Base-by-base conservation (phyloP, 345 rosid species). In the Aquilaria sinensis region DNA sequence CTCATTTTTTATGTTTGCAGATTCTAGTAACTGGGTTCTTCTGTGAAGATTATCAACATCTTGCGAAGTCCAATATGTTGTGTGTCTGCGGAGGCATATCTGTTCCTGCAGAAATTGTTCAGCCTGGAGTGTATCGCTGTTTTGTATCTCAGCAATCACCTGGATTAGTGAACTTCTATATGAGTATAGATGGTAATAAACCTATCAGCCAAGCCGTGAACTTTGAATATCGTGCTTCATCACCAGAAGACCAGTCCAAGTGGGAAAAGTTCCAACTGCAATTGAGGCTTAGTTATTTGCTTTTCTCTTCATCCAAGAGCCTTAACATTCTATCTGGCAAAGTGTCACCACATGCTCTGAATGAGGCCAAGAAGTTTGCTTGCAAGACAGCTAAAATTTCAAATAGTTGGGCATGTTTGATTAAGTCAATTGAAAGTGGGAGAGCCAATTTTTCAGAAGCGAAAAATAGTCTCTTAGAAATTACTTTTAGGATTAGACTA, bases 81-180 rank as follows among this genome's bases (percentile, higher is more conserved):
- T 94, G 92, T 77, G 57, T 90, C 37, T 86, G 95, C 32, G 99
- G 97, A 29, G 96, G 85, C 58, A 58, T 70, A 16, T 72, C 74
- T 70, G 77, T 81, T 64, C 80, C 72, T 60, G 85, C 81, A 2
- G 93, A 88, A 60, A 64, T 80, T 70, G 63, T 94, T 70, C 96
- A 88, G 67, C 67, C 57, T 14, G 99, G 99, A 62, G 97, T 88
- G 31, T 94, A 90, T 72, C 86, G 96, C 55, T 88, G 99, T 78
- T 78, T 80, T 32, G 33, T 94, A 75, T 72, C 84, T 4, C 85
- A 87, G 3, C 88, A 85, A 57, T 68, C 81, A 31, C 86, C 96
- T 67, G 97, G 93, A 50, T 13, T 76, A 13, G 88, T 80, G 54
- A 82, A 73, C 69, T 73, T 94, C 13, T 90, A 70, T 77, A 68